Evolutionary conservation across 2,329 filamentous ascomycete species (phyloP).

Genomic region (Pseudogymnoascus sp.): DNA sequence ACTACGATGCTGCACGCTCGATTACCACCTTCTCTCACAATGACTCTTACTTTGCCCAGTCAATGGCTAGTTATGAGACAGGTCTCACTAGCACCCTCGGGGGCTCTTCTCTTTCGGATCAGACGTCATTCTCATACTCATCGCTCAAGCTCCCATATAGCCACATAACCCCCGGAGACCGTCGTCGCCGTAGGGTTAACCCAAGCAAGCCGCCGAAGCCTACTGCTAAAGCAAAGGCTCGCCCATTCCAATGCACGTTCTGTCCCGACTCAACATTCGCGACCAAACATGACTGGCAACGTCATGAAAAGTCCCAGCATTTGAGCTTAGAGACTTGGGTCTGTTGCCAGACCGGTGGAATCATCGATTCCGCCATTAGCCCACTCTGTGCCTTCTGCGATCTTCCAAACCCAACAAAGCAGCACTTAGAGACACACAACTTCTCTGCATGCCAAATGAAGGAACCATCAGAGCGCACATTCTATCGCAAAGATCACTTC

Average conservation of each 20-base stretch:
- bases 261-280: slow-evolving; percentile 46
- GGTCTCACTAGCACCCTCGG: slow-evolving; percentile 7
- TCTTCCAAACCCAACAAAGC: slow-evolving; percentile 42
- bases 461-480: slow-evolving; percentile 47
- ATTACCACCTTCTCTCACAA: slow-evolving; percentile 4
- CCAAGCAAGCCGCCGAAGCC: slow-evolving; percentile 34
- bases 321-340: slow-evolving; percentile 51
- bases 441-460: slow-evolving; percentile 54
- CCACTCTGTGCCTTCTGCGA: slow-evolving; percentile 54
- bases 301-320: slow-evolving; percentile 52
- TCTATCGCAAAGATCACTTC: slow-evolving; percentile 56
- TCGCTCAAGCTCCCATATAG: slow-evolving; percentile 21
- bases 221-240: slow-evolving; percentile 26
- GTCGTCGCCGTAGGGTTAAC: slow-evolving; percentile 47
- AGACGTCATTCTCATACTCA: slow-evolving; percentile 6
- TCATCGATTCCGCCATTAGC: slow-evolving; percentile 41
- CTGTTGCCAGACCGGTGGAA: slow-evolving; percentile 51
- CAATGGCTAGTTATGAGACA: slow-evolving; percentile 12
- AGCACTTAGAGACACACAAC: slow-evolving; percentile 54
- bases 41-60: slow-evolving; percentile 10
- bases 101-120: slow-evolving; percentile 4
- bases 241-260: slow-evolving; percentile 52
- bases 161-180: slow-evolving; percentile 38
- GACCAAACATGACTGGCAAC: slow-evolving; percentile 52
- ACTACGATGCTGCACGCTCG: neutral